Evolutionary conservation across 768 basidiomycete genomes (phyloP).

Genomic region (Chalciporus chontae): DNA sequence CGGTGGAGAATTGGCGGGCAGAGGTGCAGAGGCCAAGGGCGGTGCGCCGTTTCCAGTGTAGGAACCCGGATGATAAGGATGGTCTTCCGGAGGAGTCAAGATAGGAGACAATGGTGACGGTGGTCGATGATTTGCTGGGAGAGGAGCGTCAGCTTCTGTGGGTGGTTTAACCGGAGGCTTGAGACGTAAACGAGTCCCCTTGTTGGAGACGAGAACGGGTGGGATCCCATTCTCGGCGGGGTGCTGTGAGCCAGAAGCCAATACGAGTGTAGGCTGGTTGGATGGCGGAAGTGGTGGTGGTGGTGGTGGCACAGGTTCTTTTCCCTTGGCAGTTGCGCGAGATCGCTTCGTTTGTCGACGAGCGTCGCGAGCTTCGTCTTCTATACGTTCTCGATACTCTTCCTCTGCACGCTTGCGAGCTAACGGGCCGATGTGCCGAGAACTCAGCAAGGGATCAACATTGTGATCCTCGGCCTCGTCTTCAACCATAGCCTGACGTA

Average conservation of each 20-base stretch:
- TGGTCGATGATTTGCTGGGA: conserved; percentile 21
- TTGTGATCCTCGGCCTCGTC: conserved; percentile 41
- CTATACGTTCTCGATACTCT: conserved; percentile 38
- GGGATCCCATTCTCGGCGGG: conserved; percentile 12
- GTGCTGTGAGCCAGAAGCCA: conserved; percentile 22
- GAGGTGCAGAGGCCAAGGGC: conserved; percentile 15
- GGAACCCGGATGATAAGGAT: conserved; percentile 22
- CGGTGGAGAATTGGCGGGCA: conserved; percentile 18
- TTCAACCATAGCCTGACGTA: conserved; percentile 47
- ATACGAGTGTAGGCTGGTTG: conserved; percentile 24
- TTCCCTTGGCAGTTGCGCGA: conserved; percentile 35
- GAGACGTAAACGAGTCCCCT: conserved; percentile 47
- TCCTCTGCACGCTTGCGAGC: conserved; percentile 44
- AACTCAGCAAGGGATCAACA: conserved; percentile 42
- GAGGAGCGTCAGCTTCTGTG: conserved; percentile 16
- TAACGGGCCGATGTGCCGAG: conserved; percentile 45
- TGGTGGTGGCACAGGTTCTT: conserved; percentile 29
- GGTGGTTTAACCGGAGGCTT: conserved; percentile 41
- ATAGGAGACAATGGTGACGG: conserved; percentile 33
- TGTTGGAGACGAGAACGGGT: conserved; percentile 42
- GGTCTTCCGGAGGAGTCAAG: conserved; percentile 34
- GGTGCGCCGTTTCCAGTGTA: conserved; percentile 23
- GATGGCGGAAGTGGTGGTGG: conserved; percentile 11
- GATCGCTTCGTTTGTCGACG: conserved; percentile 34
- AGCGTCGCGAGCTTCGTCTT: conserved; percentile 45